Evolutionary conservation across 768 basidiomycete genomes (phyloP).

Genomic region (Mycena vulgaris): DNA sequence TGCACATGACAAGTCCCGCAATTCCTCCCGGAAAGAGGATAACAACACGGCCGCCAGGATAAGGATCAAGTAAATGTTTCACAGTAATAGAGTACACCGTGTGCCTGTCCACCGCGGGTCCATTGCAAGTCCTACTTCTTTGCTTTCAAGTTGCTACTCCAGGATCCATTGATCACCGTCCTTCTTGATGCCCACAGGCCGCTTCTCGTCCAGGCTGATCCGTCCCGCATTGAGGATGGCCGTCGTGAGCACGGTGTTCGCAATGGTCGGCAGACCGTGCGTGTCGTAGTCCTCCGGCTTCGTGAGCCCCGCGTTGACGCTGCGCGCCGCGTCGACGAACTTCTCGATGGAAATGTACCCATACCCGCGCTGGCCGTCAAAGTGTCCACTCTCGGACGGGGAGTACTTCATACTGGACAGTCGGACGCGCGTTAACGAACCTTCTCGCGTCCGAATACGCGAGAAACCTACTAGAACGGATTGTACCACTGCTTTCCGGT

Average conservation of each 20-base stretch:
- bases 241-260: constrained; percentile 89
- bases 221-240: constrained; percentile 93
- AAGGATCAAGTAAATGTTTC: constrained; percentile 27
- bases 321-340: constrained; percentile 88
- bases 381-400: constrained; percentile 91
- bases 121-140: constrained; percentile 29
- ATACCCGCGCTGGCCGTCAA: constrained; percentile 95
- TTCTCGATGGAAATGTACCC: constrained; percentile 94
- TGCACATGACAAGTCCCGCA: constrained; percentile 15
- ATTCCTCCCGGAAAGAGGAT: constrained; percentile 14
- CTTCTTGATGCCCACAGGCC: constrained; percentile 84
- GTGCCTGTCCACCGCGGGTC: constrained; percentile 13
- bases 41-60: constrained; percentile 15
- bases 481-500: constrained; percentile 90
- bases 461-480: constrained; percentile 85
- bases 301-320: constrained; percentile 79
- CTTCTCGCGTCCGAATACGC: constrained; percentile 31
- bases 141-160: constrained; percentile 59
- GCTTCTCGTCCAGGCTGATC: constrained; percentile 91
- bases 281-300: constrained; percentile 83
- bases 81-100: constrained; percentile 20
- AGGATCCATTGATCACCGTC: constrained; percentile 76
- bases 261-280: constrained; percentile 89
- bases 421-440: constrained; percentile 15
- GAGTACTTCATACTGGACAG: constrained; percentile 90